Conservation (phyloP, 2,329 filamentous ascomycete genomes). For the Xenoacremonium recifei region DNA sequence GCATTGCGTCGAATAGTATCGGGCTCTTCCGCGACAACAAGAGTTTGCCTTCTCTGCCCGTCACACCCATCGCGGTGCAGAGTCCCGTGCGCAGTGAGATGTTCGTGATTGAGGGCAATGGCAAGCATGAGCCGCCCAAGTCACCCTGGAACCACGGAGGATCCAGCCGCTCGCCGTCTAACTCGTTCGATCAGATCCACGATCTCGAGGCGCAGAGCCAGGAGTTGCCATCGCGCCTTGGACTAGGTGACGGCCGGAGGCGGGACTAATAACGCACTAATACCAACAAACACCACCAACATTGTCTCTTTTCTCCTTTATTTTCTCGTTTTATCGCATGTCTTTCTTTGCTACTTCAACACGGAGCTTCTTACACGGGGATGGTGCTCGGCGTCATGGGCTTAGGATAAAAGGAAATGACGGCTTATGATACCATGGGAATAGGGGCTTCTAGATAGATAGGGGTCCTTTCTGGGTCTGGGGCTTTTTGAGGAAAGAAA, state of each 20-base stretch:
- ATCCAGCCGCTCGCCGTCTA: slow-evolving; percentile 15
- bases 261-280: not conserved
- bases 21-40: too few species aligned
- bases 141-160: slow-evolving; percentile 19
- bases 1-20: too few species aligned
- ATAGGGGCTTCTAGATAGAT: too few species aligned
- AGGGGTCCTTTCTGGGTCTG: too few species aligned
- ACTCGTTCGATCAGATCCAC: slow-evolving; percentile 28
- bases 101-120: slow-evolving; percentile 35
- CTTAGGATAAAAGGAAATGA: too few species aligned
- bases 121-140: slow-evolving; percentile 15
- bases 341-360: not conserved
- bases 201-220: slow-evolving; percentile 32
- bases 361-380: not conserved
- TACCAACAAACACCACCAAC: too few species aligned
- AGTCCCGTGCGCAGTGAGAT: slow-evolving; percentile 33
- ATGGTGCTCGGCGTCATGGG: too few species aligned
- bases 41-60: slow-evolving; percentile 5
- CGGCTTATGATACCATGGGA: not conserved
- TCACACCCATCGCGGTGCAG: slow-evolving; percentile 15
- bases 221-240: slow-evolving; percentile 20
- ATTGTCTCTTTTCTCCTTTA: too few species aligned
- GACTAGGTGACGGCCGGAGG: slow-evolving; percentile 4
- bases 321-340: not conserved
- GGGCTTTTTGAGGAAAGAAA: too few species aligned